phyloP scores from a whole-genome alignment of 2,329 filamentous ascomycete genomes.

The Magnaporthiopsis poae region DNA sequence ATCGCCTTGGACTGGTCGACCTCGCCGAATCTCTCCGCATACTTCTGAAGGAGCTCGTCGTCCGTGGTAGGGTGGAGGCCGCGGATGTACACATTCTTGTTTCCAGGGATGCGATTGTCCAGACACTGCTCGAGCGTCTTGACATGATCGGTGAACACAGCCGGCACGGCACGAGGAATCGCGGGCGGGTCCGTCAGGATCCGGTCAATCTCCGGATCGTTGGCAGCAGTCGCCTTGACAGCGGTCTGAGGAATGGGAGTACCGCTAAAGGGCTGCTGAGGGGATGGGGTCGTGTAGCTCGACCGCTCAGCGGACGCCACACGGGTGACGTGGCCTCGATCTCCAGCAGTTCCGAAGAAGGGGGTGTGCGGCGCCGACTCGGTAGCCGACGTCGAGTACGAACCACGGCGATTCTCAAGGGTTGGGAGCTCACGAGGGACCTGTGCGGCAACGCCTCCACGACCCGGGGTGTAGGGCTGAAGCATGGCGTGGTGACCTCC shows the following conservation, averaged over 20 bases:
- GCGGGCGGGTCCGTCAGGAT: conserved; percentile 66
- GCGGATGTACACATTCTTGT: conserved; percentile 96
- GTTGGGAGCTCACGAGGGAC: conserved; percentile 46
- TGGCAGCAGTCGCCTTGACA: conserved; percentile 30
- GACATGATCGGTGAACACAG: conserved; percentile 75
- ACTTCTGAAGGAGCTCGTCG: conserved; percentile 74
- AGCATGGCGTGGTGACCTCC: conserved; percentile 21
- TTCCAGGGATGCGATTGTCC: conserved; percentile 80
- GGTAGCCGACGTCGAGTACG: conserved; percentile 50
- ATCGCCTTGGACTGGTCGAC: conserved; percentile 98
- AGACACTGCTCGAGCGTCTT: conserved; percentile 89
- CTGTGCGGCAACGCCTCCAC: conserved; percentile 32
- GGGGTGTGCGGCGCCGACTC: conserved; percentile 59
- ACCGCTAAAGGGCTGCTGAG: conserved; percentile 27
- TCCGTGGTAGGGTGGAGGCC: conserved; percentile 92
- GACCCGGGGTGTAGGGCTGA: conserved; percentile 42
- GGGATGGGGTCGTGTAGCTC: conserved; percentile 57
- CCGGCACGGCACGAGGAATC: conserved; percentile 81
- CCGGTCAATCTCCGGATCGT: conserved; percentile 48
- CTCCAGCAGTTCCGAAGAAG: conserved; percentile 48
- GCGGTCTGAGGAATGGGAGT: conserved; percentile 14
- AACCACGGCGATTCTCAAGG: conserved; percentile 56
- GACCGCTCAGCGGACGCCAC: conserved; percentile 51
- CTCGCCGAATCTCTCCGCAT: conserved; percentile 78
- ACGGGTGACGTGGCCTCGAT: conserved; percentile 50